These are phyloP conservation scores for Bidens hawaiensis DNA, from an alignment of 140 eudicot genomes.

Conservation along the genomic window DNA sequence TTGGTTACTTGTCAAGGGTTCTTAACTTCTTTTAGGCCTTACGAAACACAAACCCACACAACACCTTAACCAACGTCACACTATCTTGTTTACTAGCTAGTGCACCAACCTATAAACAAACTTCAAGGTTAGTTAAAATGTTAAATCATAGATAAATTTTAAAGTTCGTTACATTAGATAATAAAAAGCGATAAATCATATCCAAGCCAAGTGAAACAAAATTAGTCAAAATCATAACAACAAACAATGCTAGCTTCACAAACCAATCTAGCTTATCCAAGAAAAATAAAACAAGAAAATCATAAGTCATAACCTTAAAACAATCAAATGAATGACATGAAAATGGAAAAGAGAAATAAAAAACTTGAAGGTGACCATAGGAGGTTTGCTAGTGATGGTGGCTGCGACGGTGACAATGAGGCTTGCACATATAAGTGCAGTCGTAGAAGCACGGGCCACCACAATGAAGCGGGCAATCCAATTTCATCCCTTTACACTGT, in stretches of 20 bases:
- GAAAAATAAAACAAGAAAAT: background rate
- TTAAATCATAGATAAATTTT: background rate
- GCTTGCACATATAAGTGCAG: constrained; percentile 64
- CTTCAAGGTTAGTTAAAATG: background rate
- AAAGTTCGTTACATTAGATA: background rate
- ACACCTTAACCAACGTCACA: background rate
- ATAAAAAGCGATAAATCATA: background rate
- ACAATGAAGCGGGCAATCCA: constrained; percentile 80
- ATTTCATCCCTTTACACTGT: constrained; percentile 50
- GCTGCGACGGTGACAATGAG: constrained; percentile 38
- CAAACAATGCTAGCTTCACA: background rate
- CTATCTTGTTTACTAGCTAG: background rate
- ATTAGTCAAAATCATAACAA: background rate
- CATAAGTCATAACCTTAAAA: background rate
- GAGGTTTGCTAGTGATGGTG: background rate
- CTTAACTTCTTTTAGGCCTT: background rate
- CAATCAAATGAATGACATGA: background rate
- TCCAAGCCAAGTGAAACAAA: background rate
- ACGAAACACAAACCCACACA: background rate
- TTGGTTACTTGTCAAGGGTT: no score
- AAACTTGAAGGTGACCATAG: background rate
- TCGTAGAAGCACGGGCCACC: constrained; percentile 72
- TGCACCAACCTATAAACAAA: background rate
- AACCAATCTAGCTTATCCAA: background rate
- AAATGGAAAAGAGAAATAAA: background rate